Evolutionary conservation across 2,329 filamentous ascomycete genomes (phyloP).

Genomic region (Sarocladiaceae sp.): DNA sequence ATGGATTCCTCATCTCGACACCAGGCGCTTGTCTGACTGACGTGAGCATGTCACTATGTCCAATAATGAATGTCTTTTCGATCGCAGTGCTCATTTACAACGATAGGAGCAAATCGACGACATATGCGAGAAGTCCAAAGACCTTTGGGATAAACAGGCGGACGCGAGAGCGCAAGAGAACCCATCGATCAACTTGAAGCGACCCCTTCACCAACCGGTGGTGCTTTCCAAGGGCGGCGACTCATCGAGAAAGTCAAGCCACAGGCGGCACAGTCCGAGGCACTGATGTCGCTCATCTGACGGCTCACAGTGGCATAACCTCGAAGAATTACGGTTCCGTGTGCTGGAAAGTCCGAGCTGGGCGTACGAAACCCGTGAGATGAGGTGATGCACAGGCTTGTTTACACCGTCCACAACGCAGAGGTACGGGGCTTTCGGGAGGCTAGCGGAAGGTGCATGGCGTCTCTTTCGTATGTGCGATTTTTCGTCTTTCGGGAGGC

Average conservation of each 20-base stretch:
- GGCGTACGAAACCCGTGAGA: too few relatives aligned
- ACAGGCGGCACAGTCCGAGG: conserved; percentile 26
- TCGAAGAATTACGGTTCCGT: too few relatives aligned
- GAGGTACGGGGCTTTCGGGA: too few relatives aligned
- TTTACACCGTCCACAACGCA: too few relatives aligned
- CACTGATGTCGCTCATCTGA: too few relatives aligned
- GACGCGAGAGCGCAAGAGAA: conserved; percentile 41
- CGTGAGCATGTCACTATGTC: conserved; percentile 33
- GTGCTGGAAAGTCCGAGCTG: not conserved
- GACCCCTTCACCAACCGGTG: conserved; percentile 50
- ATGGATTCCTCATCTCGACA: conserved; percentile 54
- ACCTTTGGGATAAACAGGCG: conserved; percentile 50
- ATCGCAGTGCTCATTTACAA: not conserved
- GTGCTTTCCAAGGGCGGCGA: conserved; percentile 26
- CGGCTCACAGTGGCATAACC: too few relatives aligned
- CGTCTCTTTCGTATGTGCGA: too few relatives aligned
- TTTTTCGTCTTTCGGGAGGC: not conserved
- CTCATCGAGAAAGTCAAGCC: conserved; percentile 13
- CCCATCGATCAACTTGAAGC: conserved; percentile 44
- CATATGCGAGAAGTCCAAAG: conserved; percentile 52
- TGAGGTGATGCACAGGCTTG: too few relatives aligned
- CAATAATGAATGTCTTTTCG: not conserved
- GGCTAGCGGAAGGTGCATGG: not conserved
- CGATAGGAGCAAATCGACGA: conserved; percentile 56
- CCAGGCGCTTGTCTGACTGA: conserved; percentile 53